Evolutionary conservation across 1,284 basidiomycete species (phyloP).

Genomic region (Vanrija sp.): DNA sequence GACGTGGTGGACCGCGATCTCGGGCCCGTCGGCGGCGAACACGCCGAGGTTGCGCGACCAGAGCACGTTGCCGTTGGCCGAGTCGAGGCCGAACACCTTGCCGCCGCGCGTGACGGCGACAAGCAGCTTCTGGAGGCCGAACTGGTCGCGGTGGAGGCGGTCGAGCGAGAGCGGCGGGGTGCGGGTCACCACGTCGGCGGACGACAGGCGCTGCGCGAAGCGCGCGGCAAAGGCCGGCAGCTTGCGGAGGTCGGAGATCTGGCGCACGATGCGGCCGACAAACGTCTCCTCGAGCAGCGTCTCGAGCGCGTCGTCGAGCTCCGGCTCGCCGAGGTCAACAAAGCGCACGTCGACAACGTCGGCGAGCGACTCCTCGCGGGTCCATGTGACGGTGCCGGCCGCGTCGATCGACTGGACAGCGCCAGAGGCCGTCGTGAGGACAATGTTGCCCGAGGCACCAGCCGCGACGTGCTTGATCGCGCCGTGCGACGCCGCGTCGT

Average conservation of each 20-base stretch:
- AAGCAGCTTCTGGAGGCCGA: constrained; percentile 83
- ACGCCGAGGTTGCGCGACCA: constrained; percentile 63
- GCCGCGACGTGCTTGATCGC: constrained; percentile 51
- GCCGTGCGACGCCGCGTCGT: constrained; percentile 68
- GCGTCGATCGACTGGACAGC: constrained; percentile 8
- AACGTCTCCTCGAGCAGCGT: constrained; percentile 58
- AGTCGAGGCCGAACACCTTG: constrained; percentile 79
- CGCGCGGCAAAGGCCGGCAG: constrained; percentile 66
- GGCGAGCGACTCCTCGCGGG: constrained; percentile 75
- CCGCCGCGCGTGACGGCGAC: constrained; percentile 68
- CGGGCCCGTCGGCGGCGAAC: constrained; percentile 25
- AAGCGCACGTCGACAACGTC: constrained; percentile 64
- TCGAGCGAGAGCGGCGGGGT: constrained; percentile 45
- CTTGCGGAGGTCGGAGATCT: constrained; percentile 60
- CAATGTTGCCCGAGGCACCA: background rate
- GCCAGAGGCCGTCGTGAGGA: constrained; percentile 1
- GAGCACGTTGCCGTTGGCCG: constrained; percentile 66
- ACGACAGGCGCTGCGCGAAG: constrained; percentile 70
- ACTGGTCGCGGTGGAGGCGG: constrained; percentile 64
- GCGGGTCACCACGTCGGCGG: constrained; percentile 56
- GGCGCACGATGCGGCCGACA: constrained; percentile 57
- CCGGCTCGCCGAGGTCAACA: constrained; percentile 71
- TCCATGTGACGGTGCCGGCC: constrained; percentile 62
- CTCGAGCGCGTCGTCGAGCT: constrained; percentile 52
- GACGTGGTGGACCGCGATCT: constrained; percentile 34